Evolutionary conservation across 2,329 filamentous ascomycete genomes (phyloP).

Genomic region (Aspergillus fijiensis): DNA sequence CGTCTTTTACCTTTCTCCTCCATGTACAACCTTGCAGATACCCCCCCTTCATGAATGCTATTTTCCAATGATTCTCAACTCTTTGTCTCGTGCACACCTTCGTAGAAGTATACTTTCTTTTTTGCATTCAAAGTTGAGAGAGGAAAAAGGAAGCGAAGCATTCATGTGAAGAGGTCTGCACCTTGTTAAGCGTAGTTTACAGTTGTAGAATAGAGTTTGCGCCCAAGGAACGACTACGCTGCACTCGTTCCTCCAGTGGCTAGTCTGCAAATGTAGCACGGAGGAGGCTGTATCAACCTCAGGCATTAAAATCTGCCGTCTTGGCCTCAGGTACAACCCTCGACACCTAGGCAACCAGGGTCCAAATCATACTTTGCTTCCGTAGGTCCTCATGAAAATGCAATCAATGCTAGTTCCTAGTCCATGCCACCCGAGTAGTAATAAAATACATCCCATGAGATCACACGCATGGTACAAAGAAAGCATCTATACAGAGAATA

Average conservation of each 20-base stretch:
- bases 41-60: conserved; percentile 38
- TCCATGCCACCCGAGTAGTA: background rate
- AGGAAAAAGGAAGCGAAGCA: conserved; percentile 15
- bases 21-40: conserved; percentile 41
- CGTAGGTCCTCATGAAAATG: background rate
- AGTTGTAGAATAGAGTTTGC: too few species aligned
- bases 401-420: background rate
- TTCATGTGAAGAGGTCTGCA: conserved; percentile 26
- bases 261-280: too few species aligned
- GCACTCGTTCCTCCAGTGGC: too few species aligned
- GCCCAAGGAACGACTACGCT: too few species aligned
- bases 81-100: background rate
- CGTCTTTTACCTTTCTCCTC: conserved; percentile 13
- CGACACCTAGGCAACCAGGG: too few species aligned
- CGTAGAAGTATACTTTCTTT: background rate
- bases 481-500: conserved; percentile 10
- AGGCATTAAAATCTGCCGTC: too few species aligned
- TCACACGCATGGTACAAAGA: conserved; percentile 7
- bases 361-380: too few species aligned
- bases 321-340: too few species aligned
- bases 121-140: background rate
- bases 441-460: background rate
- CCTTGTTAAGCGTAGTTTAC: background rate
- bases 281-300: too few species aligned
- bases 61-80: conserved; percentile 23